Evolutionary conservation across 179 eudicot genomes (phyloP), one percentile per base, ranked within the genome.

Genomic region (Spinacia oleracea): DNA sequence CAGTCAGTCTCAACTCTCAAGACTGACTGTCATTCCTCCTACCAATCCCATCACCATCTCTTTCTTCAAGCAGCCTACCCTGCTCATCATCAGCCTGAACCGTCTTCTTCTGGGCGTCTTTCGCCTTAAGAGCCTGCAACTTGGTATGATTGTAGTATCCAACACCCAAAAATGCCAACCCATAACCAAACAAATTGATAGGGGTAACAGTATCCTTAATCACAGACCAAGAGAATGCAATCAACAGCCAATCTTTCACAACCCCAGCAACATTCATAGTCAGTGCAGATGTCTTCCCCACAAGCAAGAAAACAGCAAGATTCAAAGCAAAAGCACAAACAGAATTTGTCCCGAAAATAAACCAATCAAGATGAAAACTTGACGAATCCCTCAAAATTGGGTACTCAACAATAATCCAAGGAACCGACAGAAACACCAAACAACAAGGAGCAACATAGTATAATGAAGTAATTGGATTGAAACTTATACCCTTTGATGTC

Each of bases 221-320:
- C 79, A 92, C 97, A 20, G 95, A 91, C 97, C 97, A 92, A 9
- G 97, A 92, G 55, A 92, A 91, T 2, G 92, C 95, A 66, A 93
- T 91, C 89, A 93, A 85, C 63, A 93, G 64, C 97, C 97, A 93
- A 76, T 93, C 97, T 79, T 93, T 93, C 7, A 93, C 97, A 6
- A 93, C 97, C 43, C 97, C 96, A 80, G 97, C 96, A 29, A 93
- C 97, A 77, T 93, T 93, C 97, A 93, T 93, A 2, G 97, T 93
- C 90, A 93, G 82, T 2, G 97, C 97, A 6, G 96, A 91, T 0
- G 93, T 89, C 88, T 93, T 93, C 31, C 96, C 96, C 11, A 93
- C 96, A 50, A 93, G 89, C 81, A 93, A 72, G 82, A 93, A 93
- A 62, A 93, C 97, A 46, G 97, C 97, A 75, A 93, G 87, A 74